Evolutionary conservation across 345 rosid genomes (phyloP), one percentile per base, ranked within the genome.

Genomic region (Excoecaria cochinchinensis): DNA sequence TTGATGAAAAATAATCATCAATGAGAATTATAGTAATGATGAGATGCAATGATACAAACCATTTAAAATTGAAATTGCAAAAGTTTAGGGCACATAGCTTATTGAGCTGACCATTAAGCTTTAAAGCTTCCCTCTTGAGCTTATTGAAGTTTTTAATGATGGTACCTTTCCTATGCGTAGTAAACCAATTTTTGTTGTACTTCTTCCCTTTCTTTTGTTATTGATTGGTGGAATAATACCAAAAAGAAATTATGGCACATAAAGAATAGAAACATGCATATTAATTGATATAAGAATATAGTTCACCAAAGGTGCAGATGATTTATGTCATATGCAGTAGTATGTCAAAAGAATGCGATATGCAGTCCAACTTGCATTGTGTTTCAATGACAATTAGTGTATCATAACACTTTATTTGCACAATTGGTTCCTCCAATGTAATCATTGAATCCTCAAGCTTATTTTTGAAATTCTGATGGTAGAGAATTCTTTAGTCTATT

Each of bases 381-480:
- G 46, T 62, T 31, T 24, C 2, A 8, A 31, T 48, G 13, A 19
- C 47, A 40, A 56, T 60, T 56, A 9, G 6, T 15, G 8, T 31
- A 25, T 0, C 47, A 48, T 60, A 46, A 13, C 25, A n/a, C 31
- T 50, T 62, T 5, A 61, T 47, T 58, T 25, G 60, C 59, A 60
- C 5, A 7, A 19, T 47, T 31, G 59, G 25, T 46, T 25, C 68
- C 40, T 47, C 46, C 31, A 17, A 8, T 25, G 5, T 11, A 25
- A 44, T 47, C 11, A 7, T 21, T n/a, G 31, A 72, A 19, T 2
- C 40, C 13, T 57, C 63, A 19, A 5, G 55, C 58, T 39, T 55
- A 42, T 16, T 25, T 71, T 44, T 47, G 73, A 72, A 65, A 50
- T 57, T 55, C 24, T 60, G 38, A 24, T 73, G 50, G 14, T 58